Evolutionary conservation across 2,329 filamentous ascomycete genomes (phyloP).

Genomic region (Drechslerella dactyloides): DNA sequence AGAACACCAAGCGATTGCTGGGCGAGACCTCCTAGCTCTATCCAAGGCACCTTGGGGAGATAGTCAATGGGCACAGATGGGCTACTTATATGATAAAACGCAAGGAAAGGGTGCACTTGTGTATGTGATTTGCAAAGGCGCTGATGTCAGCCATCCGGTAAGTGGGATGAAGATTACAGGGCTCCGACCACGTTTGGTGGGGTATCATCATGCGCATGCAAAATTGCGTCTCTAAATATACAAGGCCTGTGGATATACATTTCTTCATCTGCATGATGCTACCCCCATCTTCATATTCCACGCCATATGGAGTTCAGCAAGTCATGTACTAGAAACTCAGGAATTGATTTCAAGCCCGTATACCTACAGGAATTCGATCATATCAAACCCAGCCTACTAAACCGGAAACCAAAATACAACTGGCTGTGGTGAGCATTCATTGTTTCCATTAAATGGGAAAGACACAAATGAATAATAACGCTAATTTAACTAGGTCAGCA

Average conservation of each 20-base stretch:
- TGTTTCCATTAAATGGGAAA: too few relatives aligned
- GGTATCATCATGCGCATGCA: too few relatives aligned
- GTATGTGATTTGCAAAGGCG: constrained; percentile 26
- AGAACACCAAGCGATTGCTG: background rate
- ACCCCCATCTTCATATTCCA: too few relatives aligned
- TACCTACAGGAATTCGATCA: constrained; percentile 19
- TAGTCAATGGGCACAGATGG: background rate
- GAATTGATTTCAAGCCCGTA: too few relatives aligned
- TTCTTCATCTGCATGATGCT: too few relatives aligned
- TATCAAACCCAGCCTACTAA: background rate
- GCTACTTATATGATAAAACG: background rate
- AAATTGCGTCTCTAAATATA: too few relatives aligned
- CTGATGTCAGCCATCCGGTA: constrained; percentile 17
- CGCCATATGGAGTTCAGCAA: too few relatives aligned
- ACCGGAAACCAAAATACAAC: too few relatives aligned
- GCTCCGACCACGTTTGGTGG: background rate
- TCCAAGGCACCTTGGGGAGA: background rate
- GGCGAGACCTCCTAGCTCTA: background rate
- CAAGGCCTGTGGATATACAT: background rate
- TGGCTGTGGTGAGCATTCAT: too few relatives aligned
- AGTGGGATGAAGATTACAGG: background rate
- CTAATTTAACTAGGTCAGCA: background rate
- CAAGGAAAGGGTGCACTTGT: background rate
- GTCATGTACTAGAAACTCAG: too few relatives aligned
- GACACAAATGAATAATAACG: background rate